Conservation (phyloP, 176 grass and related monocot genomes). For the Cocos nucifera region DNA sequence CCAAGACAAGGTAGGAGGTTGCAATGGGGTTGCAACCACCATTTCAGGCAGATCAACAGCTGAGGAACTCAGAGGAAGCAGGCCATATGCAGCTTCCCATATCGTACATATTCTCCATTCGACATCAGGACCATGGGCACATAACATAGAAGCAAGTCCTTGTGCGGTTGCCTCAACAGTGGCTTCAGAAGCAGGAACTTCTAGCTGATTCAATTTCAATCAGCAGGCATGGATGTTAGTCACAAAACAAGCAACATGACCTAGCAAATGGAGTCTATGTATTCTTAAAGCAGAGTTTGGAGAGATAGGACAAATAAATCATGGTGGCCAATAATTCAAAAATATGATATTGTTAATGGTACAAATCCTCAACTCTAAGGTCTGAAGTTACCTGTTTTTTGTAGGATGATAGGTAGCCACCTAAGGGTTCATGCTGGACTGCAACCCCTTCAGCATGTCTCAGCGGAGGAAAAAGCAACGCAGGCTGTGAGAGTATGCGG, state of each 20-base stretch:
- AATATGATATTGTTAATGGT: too few species aligned
- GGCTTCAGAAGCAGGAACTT: conserved; percentile 78
- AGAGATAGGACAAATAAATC: too few species aligned
- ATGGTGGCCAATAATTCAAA: too few species aligned
- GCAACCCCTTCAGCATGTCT: conserved; percentile 85
- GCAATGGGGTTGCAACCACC: conserved; percentile 80
- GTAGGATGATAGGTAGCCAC: conserved; percentile 86
- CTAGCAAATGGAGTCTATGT: too few species aligned
- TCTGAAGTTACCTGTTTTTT: conserved; percentile 71
- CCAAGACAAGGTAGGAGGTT: conserved; percentile 96
- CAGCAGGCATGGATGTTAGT: conserved; percentile 7
- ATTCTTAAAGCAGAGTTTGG: too few species aligned
- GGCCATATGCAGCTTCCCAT: conserved; percentile 98
- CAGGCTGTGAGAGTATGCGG: conserved; percentile 93
- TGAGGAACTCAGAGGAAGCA: conserved; percentile 91
- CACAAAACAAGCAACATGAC: background rate
- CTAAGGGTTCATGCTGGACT: conserved; percentile 76
- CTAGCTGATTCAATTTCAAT: conserved; percentile 48
- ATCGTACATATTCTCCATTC: conserved; percentile 99
- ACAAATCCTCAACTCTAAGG: background rate
- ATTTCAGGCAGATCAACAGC: conserved; percentile 96
- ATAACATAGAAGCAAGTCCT: conserved; percentile 95
- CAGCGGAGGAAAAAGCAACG: conserved; percentile 85
- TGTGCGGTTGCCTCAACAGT: conserved; percentile 95
- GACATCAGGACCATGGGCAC: conserved; percentile 98